Percentiles rank a stretch among this genome's conserved stretches.
phyloP scores from a whole-genome alignment of 179 eudicot species.

The Spergularia azorica region DNA sequence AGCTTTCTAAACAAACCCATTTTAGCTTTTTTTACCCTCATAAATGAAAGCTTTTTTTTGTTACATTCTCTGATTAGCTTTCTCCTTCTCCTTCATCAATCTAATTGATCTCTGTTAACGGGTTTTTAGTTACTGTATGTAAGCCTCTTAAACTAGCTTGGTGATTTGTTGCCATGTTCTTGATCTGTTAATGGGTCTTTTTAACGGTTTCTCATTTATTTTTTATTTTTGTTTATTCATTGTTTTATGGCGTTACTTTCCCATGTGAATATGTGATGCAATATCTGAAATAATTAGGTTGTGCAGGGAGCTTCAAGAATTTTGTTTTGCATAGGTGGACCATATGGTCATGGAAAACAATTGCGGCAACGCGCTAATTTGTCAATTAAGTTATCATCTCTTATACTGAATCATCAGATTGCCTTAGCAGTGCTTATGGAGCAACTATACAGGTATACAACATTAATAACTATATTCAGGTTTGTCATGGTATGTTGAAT shows the following conservation, averaged over 20 bases:
- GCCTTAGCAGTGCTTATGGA: constrained; percentile 86
- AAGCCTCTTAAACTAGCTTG: background rate
- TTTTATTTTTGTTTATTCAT: background rate
- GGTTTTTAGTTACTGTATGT: no score
- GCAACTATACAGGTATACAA: constrained; percentile 74
- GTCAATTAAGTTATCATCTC: constrained; percentile 69
- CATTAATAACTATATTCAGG: background rate
- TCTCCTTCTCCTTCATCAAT: background rate
- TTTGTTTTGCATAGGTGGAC: constrained; percentile 81
- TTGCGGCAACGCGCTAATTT: constrained; percentile 64
- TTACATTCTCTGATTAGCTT: background rate
- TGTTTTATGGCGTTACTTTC: background rate
- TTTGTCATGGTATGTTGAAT: background rate
- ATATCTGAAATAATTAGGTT: background rate
- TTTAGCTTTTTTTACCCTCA: background rate
- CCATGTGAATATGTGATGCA: background rate
- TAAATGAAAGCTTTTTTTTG: background rate
- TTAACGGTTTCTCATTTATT: background rate
- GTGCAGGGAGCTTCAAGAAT: constrained; percentile 70
- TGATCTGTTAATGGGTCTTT: no score
- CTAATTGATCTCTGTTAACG: background rate
- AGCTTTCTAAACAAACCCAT: background rate
- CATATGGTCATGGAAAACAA: constrained; percentile 85
- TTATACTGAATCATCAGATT: constrained; percentile 80
- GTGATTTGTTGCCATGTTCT: background rate